These are phyloP conservation scores for Parasitella parasitica DNA, from an alignment of 371 early-diverging fungal species.

Conservation along the genomic window DNA sequence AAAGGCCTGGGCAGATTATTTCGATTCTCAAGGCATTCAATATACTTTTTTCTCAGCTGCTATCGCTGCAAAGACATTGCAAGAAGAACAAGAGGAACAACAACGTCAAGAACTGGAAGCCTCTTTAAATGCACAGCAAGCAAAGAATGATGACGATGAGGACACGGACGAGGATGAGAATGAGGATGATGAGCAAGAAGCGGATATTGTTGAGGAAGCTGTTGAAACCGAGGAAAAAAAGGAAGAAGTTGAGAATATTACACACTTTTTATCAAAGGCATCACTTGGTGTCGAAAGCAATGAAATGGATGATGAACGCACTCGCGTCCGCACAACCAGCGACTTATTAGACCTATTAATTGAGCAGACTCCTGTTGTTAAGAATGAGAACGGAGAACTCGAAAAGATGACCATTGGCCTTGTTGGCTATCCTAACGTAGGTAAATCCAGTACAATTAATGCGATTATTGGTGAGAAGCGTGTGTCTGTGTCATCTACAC, in stretches of 20 bases:
- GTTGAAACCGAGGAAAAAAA: conserved; percentile 22
- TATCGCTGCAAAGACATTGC: conserved; percentile 55
- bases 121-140: conserved; percentile 21
- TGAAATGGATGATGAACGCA: conserved; percentile 40
- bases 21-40: conserved; percentile 75
- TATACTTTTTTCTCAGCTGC: conserved; percentile 93
- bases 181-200: conserved; percentile 8
- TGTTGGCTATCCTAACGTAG: conserved; percentile 99
- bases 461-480: conserved; percentile 93
- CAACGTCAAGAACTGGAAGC: conserved; percentile 41
- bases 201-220: conserved; percentile 28
- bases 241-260: conserved; percentile 34
- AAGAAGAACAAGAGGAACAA: conserved; percentile 47
- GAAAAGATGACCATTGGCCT: conserved; percentile 87
- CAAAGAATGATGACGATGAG: conserved; percentile 21
- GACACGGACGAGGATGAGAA: conserved; percentile 39
- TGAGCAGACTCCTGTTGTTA: conserved; percentile 33
- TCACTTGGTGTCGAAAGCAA: conserved; percentile 13
- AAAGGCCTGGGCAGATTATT: conserved; percentile 87
- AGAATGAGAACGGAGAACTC: conserved; percentile 30
- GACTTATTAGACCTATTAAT: conserved; percentile 48
- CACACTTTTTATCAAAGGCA: conserved; percentile 13
- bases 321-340: conserved; percentile 46
- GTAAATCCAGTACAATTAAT: conserved; percentile 99
- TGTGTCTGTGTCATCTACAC: conserved; percentile 98